phyloP scores from a whole-genome alignment of 1,284 basidiomycete species.

The Ustilago shanxiensis region DNA sequence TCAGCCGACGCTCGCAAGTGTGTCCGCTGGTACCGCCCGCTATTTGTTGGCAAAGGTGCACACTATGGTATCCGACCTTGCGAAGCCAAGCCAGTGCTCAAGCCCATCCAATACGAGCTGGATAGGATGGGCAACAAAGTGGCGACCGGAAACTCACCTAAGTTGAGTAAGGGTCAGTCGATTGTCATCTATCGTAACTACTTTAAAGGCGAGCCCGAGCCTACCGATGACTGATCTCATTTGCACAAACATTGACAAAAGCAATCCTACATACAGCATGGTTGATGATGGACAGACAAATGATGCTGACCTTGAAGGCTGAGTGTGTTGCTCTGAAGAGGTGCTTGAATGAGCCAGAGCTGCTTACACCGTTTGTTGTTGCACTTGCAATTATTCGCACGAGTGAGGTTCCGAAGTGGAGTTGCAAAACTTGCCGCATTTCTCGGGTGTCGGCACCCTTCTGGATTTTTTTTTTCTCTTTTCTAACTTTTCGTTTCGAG shows the following conservation, averaged over 20 bases:
- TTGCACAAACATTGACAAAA: not conserved
- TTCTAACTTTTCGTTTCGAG: not conserved
- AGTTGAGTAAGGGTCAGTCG: constrained; percentile 43
- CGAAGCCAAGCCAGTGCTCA: constrained; percentile 33
- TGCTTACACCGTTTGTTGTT: no score
- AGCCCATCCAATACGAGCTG: constrained; percentile 39
- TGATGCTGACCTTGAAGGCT: not conserved
- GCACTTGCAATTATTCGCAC: constrained; percentile 9
- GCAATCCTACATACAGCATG: not conserved
- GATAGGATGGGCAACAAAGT: constrained; percentile 48
- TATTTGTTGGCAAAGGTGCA: constrained; percentile 43
- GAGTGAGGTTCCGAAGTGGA: constrained; percentile 10
- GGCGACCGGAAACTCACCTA: constrained; percentile 38
- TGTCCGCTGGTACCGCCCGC: constrained; percentile 49
- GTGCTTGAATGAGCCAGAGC: not conserved
- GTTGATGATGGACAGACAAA: no score
- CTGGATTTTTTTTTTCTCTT: constrained; percentile 15
- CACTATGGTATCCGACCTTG: constrained; percentile 30
- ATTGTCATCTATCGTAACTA: constrained; percentile 50
- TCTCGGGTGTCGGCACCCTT: constrained; percentile 12
- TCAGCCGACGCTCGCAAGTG: constrained; percentile 15
- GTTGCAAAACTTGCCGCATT: not conserved
- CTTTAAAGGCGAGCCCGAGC: constrained; percentile 48
- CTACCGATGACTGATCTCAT: constrained; percentile 34
- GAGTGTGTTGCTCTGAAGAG: not conserved